Evolutionary conservation across 306 rosid genomes (phyloP), one percentile per base, ranked within the genome.

Genomic region (Phaseolus lunatus): DNA sequence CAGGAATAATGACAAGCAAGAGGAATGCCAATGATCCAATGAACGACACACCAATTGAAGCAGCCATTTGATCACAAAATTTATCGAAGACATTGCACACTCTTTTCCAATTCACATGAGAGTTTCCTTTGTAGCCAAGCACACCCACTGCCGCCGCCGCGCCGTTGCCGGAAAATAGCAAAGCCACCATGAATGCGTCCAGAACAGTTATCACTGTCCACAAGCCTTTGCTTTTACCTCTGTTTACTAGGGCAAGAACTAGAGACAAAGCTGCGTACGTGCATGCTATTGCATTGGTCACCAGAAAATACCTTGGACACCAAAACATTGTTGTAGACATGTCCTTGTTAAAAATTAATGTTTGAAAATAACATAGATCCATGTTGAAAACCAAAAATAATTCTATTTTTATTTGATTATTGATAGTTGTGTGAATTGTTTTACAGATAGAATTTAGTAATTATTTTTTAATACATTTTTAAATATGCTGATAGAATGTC

Each of bases 41-140:
- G 1, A 80, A 23, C 11, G 99, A 90, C 18, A 92, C 9, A 7
- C 20, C 19, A 20, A 81, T 10, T 2, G 96, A 75, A 14, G 80
- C 88, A 7, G 77, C 72, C 9, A 72, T 82, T 52, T 84, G 92
- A 68, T 77, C 8, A 47, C 99, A 95, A 63, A 87, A 96, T 44
- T 52, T 88, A 0, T 53, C 88, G 33, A 92, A 90, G 3, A 86
- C 83, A 24, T 87, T 54, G 81, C 98, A 94, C 9, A 95, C 97
- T 66, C 89, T 82, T 5, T 71, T 54, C 99, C 99, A 95, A n/a
- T 19, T 86, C 73, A 95, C 86, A 45, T 82, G 94, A n/a, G 97
- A 82, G 67, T 95, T 95, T 24, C 97, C 99, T 20, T 73, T 29
- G 82, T 47, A 83, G 7, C 91, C 94, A 2, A 95, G 54, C 3